Evolutionary conservation across 495 filamentous ascomycete genomes (phyloP), one percentile per base, ranked within the genome.

Genomic region (Trichocladium uniseriatum): DNA sequence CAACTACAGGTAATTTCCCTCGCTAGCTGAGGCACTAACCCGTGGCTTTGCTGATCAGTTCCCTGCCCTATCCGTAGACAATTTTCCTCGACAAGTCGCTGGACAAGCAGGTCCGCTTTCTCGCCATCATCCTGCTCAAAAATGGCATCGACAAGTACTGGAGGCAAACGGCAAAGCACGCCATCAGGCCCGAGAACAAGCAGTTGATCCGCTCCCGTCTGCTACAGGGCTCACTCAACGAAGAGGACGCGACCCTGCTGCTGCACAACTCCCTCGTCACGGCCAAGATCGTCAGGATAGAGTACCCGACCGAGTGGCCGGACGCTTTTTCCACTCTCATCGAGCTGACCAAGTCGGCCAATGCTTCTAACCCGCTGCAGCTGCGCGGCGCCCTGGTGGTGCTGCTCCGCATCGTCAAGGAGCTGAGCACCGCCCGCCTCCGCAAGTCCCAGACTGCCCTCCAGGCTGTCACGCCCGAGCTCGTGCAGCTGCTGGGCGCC

Each of bases 91-190:
- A 95, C 65, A 79, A 80, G 37, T 76, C 76, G 5, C 69, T 90
- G 1, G 86, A 88, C 10, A 58, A 74, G 13, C 82, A 90, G 55
- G 75, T 87, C 36, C 83, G 92, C 43, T 87, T 92, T 62, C 77
- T 95, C n/a, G 81, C 89, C 15, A 81, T 95, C 43, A 96, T 95
- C 51, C 86, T 94, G 59, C 70, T 98, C 45, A 96, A 96, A 63
- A 95, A 96, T 64, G 92, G 88, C 21, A 87, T 95, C 59, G 91
- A 96, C 57, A 89, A 84, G 63, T 88, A 87, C 63, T 98, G 92
- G 92, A 78, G 92, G 79, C 81, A 56, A 35, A 81, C 79, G 3
- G 76, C 84, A 14, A 71, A 63, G 53, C 83, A 82, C 63, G 78
- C 84, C 24, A 85, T 96, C 35, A 71, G 65, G 8, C 81, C 85